Percentiles rank a stretch among this genome's conserved stretches.
Evolutionary conservation across 768 basidiomycete species (phyloP).

Genomic region (Auricularia cornea): DNA sequence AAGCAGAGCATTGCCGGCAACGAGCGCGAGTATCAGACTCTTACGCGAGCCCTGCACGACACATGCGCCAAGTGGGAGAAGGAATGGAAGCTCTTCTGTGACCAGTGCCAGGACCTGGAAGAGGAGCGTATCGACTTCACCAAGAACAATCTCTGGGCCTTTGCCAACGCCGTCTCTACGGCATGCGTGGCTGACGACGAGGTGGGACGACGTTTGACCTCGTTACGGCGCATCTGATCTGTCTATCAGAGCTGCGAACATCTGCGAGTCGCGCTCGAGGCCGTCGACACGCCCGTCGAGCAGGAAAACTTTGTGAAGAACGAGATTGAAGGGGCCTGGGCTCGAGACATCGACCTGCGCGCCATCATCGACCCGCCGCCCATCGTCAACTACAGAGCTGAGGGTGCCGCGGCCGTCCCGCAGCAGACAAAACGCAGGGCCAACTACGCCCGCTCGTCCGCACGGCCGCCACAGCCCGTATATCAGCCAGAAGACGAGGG

Average conservation of each 20-base stretch:
- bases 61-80: slow-evolving; percentile 82
- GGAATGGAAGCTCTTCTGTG: slow-evolving; percentile 92
- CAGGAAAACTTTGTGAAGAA: slow-evolving; percentile 83
- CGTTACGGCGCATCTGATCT: slow-evolving; percentile 1
- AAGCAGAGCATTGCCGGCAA: slow-evolving; percentile 85
- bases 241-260: slow-evolving; percentile 70
- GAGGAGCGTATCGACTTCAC: slow-evolving; percentile 90
- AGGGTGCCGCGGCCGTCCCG: slow-evolving; percentile 24
- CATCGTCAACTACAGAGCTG: slow-evolving; percentile 67
- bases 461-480: slow-evolving; percentile 29
- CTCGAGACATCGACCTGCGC: too few relatives aligned
- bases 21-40: slow-evolving; percentile 88
- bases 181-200: slow-evolving; percentile 95
- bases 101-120: slow-evolving; percentile 91
- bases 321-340: slow-evolving; percentile 34
- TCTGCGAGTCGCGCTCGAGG: slow-evolving; percentile 76
- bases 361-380: slow-evolving; percentile 40
- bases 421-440: slow-evolving; percentile 51
- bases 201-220: slow-evolving; percentile 36
- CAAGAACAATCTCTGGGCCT: slow-evolving; percentile 94
- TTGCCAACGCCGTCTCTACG: slow-evolving; percentile 92
- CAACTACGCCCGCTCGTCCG: slow-evolving; percentile 38
- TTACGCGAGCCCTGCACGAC: slow-evolving; percentile 68
- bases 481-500: slow-evolving; percentile 40
- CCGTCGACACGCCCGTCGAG: slow-evolving; percentile 80